Conservation (phyloP, 2,329 filamentous ascomycete genomes). For the Penicillium sp. region DNA sequence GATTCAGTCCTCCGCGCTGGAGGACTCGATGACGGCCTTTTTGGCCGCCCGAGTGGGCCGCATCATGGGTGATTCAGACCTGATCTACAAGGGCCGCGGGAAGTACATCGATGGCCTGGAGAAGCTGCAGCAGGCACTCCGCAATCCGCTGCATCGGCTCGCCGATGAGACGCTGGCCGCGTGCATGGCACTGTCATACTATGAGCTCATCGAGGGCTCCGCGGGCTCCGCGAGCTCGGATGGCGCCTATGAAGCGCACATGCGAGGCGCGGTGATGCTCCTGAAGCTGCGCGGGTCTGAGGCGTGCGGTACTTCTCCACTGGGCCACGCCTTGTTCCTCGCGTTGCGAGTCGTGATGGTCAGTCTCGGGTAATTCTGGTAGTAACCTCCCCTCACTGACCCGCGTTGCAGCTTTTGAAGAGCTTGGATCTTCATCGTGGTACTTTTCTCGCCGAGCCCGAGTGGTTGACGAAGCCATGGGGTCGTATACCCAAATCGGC, state of each 20-base stretch:
- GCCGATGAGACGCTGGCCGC: slow-evolving; percentile 2
- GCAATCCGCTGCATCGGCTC: not conserved
- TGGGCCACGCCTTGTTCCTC: slow-evolving; percentile 3
- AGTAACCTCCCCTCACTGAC: too few relatives aligned
- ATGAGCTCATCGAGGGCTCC: slow-evolving; percentile 3
- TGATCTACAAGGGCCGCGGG: not conserved
- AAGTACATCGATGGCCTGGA: not conserved
- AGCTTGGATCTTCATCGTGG: not conserved
- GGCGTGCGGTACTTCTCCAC: not conserved
- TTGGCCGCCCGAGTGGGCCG: slow-evolving; percentile 2
- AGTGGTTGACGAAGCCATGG: slow-evolving; percentile 4
- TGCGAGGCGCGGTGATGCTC: not conserved
- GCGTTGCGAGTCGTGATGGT: slow-evolving; percentile 1
- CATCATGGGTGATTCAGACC: not conserved
- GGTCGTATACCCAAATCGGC: not conserved
- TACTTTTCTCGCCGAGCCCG: not conserved
- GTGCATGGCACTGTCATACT: slow-evolving; percentile 1
- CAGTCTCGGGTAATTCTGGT: not conserved
- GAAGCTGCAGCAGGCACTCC: not conserved
- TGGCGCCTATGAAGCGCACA: not conserved
- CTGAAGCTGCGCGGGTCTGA: not conserved
- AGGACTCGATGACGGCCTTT: not conserved
- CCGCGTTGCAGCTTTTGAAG: not conserved
- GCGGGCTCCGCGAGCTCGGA: not conserved
- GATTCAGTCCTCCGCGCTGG: not conserved